Conservation (phyloP, 345 rosid genomes). For the Kandelia obovata region DNA sequence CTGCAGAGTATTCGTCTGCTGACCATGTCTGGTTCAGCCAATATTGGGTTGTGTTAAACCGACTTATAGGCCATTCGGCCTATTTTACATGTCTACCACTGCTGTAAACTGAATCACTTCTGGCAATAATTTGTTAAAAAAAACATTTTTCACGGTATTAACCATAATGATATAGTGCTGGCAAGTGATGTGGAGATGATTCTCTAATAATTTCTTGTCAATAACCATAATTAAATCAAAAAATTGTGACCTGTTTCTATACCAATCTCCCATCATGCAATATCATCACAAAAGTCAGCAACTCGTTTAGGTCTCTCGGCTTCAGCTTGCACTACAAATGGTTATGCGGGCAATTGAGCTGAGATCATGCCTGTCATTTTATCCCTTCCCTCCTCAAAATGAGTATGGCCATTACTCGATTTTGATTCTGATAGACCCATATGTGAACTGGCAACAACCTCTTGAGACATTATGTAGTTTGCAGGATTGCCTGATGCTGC, state of each 20-base stretch:
- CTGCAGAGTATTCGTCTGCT: too few species aligned
- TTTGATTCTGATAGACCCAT: constrained; percentile 41
- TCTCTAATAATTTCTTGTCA: constrained; percentile 11
- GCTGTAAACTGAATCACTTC: not conserved
- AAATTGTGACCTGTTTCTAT: constrained; percentile 3
- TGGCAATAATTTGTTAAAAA: constrained; percentile 1
- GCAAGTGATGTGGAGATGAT: not conserved
- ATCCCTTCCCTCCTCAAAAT: constrained; percentile 39
- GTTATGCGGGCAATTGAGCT: constrained; percentile 39
- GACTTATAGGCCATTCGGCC: too few species aligned
- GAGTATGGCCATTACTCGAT: constrained; percentile 29
- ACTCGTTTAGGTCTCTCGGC: constrained; percentile 36
- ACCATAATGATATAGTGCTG: constrained; percentile 11
- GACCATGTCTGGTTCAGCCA: too few species aligned
- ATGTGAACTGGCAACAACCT: constrained; percentile 18
- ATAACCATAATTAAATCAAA: constrained; percentile 2
- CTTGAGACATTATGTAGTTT: constrained; percentile 27
- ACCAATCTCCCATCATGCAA: not conserved
- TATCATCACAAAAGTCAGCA: not conserved
- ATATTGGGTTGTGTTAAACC: too few species aligned
- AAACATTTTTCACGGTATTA: not conserved
- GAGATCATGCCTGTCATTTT: constrained; percentile 48
- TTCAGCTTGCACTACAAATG: constrained; percentile 46
- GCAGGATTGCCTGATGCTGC: constrained; percentile 21
- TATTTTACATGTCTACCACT: not conserved